phyloP scores from a whole-genome alignment of 2,329 filamentous ascomycete species.

The Pseudofabraea citricarpa region DNA sequence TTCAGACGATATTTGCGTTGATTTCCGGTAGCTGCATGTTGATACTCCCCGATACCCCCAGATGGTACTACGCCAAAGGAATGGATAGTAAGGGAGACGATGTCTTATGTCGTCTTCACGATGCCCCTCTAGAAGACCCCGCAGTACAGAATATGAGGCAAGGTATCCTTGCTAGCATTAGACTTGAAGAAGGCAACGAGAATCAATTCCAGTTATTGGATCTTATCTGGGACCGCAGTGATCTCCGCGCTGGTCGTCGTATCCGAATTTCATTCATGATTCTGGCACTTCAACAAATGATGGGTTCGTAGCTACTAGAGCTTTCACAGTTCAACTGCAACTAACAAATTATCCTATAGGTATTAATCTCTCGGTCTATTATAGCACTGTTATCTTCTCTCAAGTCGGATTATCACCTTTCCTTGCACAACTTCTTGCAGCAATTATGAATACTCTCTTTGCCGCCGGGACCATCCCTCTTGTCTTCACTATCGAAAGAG shows the following conservation, averaged over 20 bases:
- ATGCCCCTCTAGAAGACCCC: conserved; percentile 2
- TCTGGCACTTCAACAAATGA: too few species aligned
- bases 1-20: conserved; percentile 27
- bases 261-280: too few species aligned
- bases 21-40: conserved; percentile 21
- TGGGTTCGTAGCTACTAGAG: too few species aligned
- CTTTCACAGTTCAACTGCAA: too few species aligned
- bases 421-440: conserved; percentile 20
- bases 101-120: conserved; percentile 7
- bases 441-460: conserved; percentile 24
- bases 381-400: conserved; percentile 26
- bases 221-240: too few species aligned
- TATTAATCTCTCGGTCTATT: too few species aligned
- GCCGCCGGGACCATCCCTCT: conserved; percentile 23
- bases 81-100: conserved; percentile 7
- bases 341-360: too few species aligned
- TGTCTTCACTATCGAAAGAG: conserved; percentile 25
- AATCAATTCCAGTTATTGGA: too few species aligned
- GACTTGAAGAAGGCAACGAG: too few species aligned
- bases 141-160: conserved; percentile 18
- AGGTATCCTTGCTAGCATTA: conserved; percentile 24
- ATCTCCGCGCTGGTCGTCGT: too few species aligned
- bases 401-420: conserved; percentile 23
- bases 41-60: conserved; percentile 25
- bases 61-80: conserved; percentile 27